These are phyloP conservation scores for Mycena polygramma DNA, from an alignment of 768 basidiomycete species.

Conservation along the genomic window DNA sequence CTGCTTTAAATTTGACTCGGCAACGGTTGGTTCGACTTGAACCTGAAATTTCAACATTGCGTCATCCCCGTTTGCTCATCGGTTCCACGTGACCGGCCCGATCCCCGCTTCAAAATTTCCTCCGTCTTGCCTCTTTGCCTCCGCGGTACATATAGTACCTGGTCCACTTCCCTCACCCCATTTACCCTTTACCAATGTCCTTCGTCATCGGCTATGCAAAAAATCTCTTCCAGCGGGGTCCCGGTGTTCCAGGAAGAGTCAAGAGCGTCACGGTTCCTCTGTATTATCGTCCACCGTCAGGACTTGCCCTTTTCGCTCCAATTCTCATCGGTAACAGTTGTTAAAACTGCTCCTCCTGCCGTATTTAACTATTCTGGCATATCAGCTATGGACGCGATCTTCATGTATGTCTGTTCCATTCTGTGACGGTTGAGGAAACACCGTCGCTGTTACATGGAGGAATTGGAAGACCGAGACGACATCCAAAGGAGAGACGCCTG, in stretches of 20 bases:
- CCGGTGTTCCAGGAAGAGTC: constrained; percentile 16
- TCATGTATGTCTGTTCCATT: constrained; percentile 9
- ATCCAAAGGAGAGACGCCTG: background rate
- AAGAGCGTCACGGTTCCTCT: constrained; percentile 14
- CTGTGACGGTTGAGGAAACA: constrained; percentile 19
- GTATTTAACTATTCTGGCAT: constrained; percentile 7
- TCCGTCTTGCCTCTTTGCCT: no score
- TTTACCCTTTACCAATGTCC: background rate
- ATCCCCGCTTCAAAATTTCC: background rate
- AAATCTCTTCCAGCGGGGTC: constrained; percentile 11
- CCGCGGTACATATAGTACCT: no score
- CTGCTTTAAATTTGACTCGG: no score
- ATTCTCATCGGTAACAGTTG: constrained; percentile 19
- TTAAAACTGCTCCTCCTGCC: background rate
- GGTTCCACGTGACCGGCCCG: background rate
- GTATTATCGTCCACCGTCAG: constrained; percentile 19
- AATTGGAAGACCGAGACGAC: constrained; percentile 21
- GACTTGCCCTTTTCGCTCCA: constrained; percentile 19
- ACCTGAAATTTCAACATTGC: background rate
- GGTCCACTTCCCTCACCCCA: no score
- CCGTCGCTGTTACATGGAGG: constrained; percentile 28
- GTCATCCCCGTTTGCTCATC: background rate
- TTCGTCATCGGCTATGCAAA: constrained; percentile 24
- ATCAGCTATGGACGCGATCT: constrained; percentile 19
- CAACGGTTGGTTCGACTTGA: background rate